These are phyloP conservation scores for Chaetoscypha palmicola DNA, from an alignment of 2,329 filamentous ascomycete species.

Conservation along the genomic window DNA sequence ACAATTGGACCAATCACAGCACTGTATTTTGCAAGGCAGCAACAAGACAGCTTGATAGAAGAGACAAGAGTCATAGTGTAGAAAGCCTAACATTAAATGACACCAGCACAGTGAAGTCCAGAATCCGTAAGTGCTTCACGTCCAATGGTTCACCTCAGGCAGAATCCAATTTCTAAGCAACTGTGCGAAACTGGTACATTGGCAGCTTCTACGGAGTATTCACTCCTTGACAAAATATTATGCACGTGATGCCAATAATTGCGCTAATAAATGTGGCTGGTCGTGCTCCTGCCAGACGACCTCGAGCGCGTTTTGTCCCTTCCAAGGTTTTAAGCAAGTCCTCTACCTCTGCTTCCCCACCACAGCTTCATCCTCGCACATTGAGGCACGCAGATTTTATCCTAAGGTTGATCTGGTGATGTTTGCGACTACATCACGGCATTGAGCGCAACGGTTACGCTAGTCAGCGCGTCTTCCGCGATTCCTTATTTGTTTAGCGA, in stretches of 20 bases:
- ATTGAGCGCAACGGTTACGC: constrained; percentile 24
- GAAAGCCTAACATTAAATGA: constrained; percentile 12
- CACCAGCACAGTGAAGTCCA: background rate
- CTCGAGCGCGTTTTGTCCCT: background rate
- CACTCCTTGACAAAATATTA: too few relatives aligned
- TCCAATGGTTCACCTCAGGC: constrained; percentile 35
- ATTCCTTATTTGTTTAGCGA: constrained; percentile 10
- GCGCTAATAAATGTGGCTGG: too few relatives aligned
- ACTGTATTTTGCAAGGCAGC: constrained; percentile 1
- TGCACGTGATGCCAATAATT: too few relatives aligned
- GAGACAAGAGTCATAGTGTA: constrained; percentile 13
- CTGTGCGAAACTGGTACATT: too few relatives aligned
- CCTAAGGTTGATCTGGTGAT: constrained; percentile 25
- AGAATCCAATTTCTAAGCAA: constrained; percentile 11
- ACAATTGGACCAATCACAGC: background rate
- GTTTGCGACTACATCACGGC: constrained; percentile 20
- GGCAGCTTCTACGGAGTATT: too few relatives aligned
- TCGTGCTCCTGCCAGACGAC: background rate
- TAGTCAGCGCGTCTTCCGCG: constrained; percentile 24
- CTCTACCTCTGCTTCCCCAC: background rate
- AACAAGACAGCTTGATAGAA: background rate
- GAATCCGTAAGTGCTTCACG: constrained; percentile 6
- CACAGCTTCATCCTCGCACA: background rate
- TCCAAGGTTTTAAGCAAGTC: background rate
- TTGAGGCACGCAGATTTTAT: background rate